Conservation (phyloP, 345 rosid genomes). For the Salix arbutifolia region DNA sequence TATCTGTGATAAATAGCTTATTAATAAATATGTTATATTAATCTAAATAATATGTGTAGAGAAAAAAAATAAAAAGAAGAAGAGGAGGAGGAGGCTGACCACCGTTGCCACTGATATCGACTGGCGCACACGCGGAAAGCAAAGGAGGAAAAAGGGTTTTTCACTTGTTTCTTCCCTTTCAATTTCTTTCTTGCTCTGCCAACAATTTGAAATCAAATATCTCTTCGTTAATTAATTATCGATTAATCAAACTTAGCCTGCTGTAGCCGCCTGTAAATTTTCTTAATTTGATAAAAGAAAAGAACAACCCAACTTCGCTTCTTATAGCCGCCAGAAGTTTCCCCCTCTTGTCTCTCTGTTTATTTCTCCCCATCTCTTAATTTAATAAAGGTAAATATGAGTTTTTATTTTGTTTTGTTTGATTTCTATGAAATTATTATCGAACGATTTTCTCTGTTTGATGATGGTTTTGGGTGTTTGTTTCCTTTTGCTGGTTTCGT, state of each 20-base stretch:
- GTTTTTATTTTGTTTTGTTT: slow-evolving; percentile 3
- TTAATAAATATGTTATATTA: too few species aligned
- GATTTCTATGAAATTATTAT: background rate
- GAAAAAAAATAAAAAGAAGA: too few species aligned
- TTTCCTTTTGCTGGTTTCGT: too few species aligned
- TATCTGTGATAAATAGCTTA: too few species aligned
- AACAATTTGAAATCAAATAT: background rate
- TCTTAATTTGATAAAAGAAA: background rate
- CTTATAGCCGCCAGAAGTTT: slow-evolving; percentile 15
- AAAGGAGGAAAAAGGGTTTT: too few species aligned
- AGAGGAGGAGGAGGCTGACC: slow-evolving; percentile 14
- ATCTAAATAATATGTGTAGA: too few species aligned
- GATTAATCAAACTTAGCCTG: slow-evolving; percentile 1
- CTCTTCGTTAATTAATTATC: background rate
- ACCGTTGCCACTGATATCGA: slow-evolving; percentile 1
- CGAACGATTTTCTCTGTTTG: background rate
- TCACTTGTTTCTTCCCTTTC: background rate
- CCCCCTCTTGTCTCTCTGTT: background rate
- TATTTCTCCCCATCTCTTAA: background rate
- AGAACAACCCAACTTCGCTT: background rate
- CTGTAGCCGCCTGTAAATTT: background rate
- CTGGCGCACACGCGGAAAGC: too few species aligned
- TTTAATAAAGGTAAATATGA: background rate
- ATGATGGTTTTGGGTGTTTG: too few species aligned
- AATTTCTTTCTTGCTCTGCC: background rate